Evolutionary conservation across 139 green algal genomes (phyloP).

Genomic region (Chlamydomonas sp.): DNA sequence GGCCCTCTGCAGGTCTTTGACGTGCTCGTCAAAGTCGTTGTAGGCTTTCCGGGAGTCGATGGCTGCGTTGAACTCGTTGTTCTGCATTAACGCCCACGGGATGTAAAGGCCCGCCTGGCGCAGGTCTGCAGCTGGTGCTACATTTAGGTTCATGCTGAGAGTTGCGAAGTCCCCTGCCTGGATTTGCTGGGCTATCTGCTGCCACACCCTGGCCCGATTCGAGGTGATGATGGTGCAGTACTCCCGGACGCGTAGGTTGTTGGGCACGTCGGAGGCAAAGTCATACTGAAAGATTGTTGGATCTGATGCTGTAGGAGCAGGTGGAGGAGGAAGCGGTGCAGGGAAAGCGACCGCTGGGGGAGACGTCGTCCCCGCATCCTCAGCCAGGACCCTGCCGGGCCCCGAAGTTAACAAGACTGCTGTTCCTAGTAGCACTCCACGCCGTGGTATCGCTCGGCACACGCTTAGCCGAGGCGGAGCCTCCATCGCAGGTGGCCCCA

Average conservation of each 20-base stretch:
- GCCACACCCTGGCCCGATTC: conserved; percentile 15
- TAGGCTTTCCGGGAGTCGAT: conserved; percentile 19
- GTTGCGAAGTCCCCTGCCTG: background rate
- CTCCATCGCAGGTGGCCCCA: too few species aligned
- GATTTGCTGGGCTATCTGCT: conserved; percentile 40
- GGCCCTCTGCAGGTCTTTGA: conserved; percentile 18
- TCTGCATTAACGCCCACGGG: conserved; percentile 49
- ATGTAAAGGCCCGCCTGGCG: conserved; percentile 38
- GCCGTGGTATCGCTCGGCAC: too few species aligned
- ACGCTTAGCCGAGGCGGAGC: too few species aligned
- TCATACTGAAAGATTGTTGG: conserved; percentile 13
- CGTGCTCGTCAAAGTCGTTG: conserved; percentile 26
- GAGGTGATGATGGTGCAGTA: conserved; percentile 40
- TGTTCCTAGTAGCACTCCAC: too few species aligned
- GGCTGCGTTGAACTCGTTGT: conserved; percentile 19
- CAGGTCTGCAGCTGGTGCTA: conserved; percentile 36
- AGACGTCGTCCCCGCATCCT: background rate
- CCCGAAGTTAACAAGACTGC: too few species aligned
- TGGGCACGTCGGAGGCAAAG: conserved; percentile 28
- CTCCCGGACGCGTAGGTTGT: conserved; percentile 38
- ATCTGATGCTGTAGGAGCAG: background rate
- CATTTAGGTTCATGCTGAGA: conserved; percentile 5
- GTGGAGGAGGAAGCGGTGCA: background rate
- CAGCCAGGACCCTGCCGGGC: too few species aligned
- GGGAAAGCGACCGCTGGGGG: conserved; percentile 17